Evolutionary conservation across 768 basidiomycete species (phyloP).

Genomic region (Pulveroboletus sp.): DNA sequence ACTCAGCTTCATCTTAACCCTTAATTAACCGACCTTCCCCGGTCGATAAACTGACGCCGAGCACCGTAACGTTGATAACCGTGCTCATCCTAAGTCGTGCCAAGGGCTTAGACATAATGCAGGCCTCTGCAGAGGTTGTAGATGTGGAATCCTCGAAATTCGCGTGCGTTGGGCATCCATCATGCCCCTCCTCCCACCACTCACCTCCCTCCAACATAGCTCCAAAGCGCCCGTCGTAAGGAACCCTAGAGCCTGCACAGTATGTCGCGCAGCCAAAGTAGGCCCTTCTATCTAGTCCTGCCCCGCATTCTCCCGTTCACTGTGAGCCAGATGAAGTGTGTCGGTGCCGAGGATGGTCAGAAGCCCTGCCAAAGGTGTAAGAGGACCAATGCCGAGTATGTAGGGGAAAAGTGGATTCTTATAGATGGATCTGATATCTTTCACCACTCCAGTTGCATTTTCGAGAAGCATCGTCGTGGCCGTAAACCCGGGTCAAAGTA

Average conservation of each 20-base stretch:
- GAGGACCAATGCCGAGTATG: slow-evolving; percentile 71
- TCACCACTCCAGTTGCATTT: slow-evolving; percentile 54
- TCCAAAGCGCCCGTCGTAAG: slow-evolving; percentile 42
- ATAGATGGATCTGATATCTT: slow-evolving; percentile 12
- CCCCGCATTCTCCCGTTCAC: slow-evolving; percentile 14
- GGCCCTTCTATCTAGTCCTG: slow-evolving; percentile 7
- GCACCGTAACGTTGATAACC: slow-evolving; percentile 39
- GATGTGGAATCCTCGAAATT: slow-evolving; percentile 31
- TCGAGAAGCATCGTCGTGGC: slow-evolving; percentile 86
- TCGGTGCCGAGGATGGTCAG: slow-evolving; percentile 81
- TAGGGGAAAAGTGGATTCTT: slow-evolving; percentile 12
- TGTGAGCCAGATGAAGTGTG: slow-evolving; percentile 75
- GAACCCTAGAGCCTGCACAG: slow-evolving; percentile 68
- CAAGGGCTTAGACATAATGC: slow-evolving; percentile 22
- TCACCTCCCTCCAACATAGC: slow-evolving; percentile 22
- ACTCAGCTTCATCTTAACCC: slow-evolving; percentile 27
- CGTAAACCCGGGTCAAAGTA: slow-evolving; percentile 90
- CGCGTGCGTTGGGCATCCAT: slow-evolving; percentile 14
- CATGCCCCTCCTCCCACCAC: slow-evolving; percentile 4
- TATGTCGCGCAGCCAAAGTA: slow-evolving; percentile 82
- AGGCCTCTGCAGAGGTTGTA: slow-evolving; percentile 22
- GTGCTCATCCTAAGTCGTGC: slow-evolving; percentile 18
- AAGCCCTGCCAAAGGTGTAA: slow-evolving; percentile 81
- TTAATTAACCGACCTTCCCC: slow-evolving; percentile 39
- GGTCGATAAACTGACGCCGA: slow-evolving; percentile 39